Evolutionary conservation across 345 rosid species (phyloP).

Genomic region (Aethionema arabicum): DNA sequence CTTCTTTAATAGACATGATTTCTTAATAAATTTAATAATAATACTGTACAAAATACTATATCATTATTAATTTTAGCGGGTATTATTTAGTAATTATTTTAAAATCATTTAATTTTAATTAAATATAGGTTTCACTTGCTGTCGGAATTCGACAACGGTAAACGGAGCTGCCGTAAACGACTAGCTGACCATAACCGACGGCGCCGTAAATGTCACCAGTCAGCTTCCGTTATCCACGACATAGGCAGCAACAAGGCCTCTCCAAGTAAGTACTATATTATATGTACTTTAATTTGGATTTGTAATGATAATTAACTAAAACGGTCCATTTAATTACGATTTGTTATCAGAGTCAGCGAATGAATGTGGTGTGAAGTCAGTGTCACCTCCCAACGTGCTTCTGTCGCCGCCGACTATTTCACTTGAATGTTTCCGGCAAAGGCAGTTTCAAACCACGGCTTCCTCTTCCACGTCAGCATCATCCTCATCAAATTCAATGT

Average conservation of each 20-base stretch:
- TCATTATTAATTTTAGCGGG: too few relatives aligned
- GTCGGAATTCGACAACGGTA: slow-evolving; percentile 91
- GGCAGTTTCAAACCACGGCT: slow-evolving; percentile 48
- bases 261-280: slow-evolving; percentile 48
- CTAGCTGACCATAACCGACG: slow-evolving; percentile 97
- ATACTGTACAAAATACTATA: too few relatives aligned
- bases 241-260: slow-evolving; percentile 33
- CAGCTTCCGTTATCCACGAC: slow-evolving; percentile 37
- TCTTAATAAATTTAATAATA: too few relatives aligned
- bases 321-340: not conserved
- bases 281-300: not conserved
- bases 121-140: slow-evolving; percentile 79
- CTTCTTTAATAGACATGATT: too few relatives aligned
- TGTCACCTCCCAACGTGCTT: slow-evolving; percentile 57
- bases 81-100: not conserved
- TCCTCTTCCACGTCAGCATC: slow-evolving; percentile 52
- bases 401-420: slow-evolving; percentile 70
- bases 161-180: slow-evolving; percentile 94
- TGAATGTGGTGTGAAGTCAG: slow-evolving; percentile 54
- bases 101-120: not conserved
- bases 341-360: slow-evolving; percentile 49
- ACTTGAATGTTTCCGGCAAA: slow-evolving; percentile 77
- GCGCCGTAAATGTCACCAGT: slow-evolving; percentile 71
- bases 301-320: too few relatives aligned
- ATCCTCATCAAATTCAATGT: slow-evolving; percentile 61